These are phyloP conservation scores for Colletotrichum orchidophilum DNA, from an alignment of 2,329 filamentous ascomycete species.

Conservation along the genomic window DNA sequence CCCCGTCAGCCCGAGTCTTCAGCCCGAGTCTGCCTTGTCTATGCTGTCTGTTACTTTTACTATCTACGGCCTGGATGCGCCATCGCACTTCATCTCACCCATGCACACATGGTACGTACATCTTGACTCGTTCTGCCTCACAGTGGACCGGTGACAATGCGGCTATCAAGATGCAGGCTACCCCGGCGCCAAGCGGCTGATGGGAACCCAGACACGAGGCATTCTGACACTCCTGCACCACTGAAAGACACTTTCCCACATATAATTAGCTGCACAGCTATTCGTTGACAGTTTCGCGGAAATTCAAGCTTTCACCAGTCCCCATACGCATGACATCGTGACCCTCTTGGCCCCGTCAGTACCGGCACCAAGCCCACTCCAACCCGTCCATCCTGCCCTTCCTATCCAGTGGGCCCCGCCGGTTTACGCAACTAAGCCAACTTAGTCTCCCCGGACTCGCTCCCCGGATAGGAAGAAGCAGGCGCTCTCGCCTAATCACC, in stretches of 20 bases:
- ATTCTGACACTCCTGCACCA: background rate
- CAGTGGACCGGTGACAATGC: background rate
- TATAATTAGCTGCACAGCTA: background rate
- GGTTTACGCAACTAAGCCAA: conserved; percentile 17
- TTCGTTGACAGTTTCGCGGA: background rate
- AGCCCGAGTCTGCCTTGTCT: background rate
- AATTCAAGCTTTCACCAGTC: conserved; percentile 26
- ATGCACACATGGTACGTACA: background rate
- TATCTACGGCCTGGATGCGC: background rate
- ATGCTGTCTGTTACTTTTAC: conserved; percentile 6
- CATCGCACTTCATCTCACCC: background rate
- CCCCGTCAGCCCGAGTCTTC: background rate
- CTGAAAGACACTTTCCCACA: background rate
- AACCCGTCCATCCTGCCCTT: conserved; percentile 3
- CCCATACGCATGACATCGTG: conserved; percentile 27
- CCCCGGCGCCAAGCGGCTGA: background rate
- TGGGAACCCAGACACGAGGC: background rate
- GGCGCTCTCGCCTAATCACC: background rate
- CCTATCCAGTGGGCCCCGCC: background rate
- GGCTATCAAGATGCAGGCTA: background rate
- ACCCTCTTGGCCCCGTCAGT: conserved; percentile 26
- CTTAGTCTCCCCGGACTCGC: conserved; percentile 1
- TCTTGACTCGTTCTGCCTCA: background rate
- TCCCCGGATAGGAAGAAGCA: background rate
- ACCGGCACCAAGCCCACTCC: conserved; percentile 6